A percentile compares a stretch with the other conserved stretches of the same genome.
Conservation (phyloP, 1,284 basidiomycete genomes). For the Tilletia walkeri region DNA sequence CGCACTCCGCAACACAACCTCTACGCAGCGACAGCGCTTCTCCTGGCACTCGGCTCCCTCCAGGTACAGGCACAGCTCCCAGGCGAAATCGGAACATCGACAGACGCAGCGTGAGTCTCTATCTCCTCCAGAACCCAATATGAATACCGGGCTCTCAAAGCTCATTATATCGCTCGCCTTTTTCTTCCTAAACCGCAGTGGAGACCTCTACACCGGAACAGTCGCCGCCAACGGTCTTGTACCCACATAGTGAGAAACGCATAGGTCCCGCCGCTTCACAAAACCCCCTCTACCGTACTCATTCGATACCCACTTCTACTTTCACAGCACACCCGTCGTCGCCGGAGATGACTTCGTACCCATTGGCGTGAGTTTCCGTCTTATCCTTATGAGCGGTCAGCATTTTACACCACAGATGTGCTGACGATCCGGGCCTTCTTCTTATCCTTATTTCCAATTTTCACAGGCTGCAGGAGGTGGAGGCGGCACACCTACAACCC, state of each 20-base stretch:
- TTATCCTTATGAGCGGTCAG: no score
- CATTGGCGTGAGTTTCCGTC: not conserved
- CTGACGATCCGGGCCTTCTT: no score
- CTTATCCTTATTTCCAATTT: no score
- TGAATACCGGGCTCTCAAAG: no score
- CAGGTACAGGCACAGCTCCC: not conserved
- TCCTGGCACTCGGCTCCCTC: not conserved
- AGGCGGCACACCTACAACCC: not conserved
- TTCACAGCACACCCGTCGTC: slow-evolving; percentile 2
- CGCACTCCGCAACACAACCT: not conserved
- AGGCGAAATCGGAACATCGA: slow-evolving; percentile 1
- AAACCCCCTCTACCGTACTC: no score
- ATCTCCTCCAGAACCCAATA: no score
- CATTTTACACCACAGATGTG: no score
- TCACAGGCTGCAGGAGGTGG: slow-evolving; percentile 9
- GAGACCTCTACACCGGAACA: slow-evolving; percentile 5
- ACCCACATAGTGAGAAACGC: not conserved
- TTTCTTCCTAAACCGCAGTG: not conserved
- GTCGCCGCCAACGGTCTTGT: not conserved
- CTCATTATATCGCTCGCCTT: not conserved
- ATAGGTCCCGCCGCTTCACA: not conserved
- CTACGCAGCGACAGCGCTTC: not conserved
- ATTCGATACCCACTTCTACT: not conserved
- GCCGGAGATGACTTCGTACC: not conserved
- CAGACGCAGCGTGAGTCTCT: not conserved